phyloP scores from a whole-genome alignment of 2,329 filamentous ascomycete species.

The Alternaria angustiovoidea region DNA sequence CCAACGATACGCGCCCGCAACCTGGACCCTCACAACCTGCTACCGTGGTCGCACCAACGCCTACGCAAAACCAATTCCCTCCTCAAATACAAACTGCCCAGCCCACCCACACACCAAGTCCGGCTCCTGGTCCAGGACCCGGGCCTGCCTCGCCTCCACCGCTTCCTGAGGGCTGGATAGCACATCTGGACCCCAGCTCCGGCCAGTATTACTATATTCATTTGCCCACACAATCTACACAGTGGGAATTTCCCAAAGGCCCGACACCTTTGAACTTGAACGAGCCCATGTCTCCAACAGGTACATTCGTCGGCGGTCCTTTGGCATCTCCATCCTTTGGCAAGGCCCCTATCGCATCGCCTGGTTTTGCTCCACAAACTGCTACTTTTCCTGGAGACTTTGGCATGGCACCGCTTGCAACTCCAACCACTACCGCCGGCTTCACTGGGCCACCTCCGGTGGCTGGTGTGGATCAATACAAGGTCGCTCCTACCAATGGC shows the following conservation, averaged over 20 bases:
- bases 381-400: conserved; percentile 87
- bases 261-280: conserved; percentile 89
- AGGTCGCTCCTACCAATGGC: conserved; percentile 89
- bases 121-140: conserved; percentile 65
- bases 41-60: conserved; percentile 41
- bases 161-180: conserved; percentile 97
- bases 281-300: conserved; percentile 82
- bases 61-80: conserved; percentile 37
- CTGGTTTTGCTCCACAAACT: conserved; percentile 81
- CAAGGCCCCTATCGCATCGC: conserved; percentile 74
- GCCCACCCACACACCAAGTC: conserved; percentile 50
- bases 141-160: conserved; percentile 87
- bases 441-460: conserved; percentile 89
- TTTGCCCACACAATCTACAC: conserved; percentile 90
- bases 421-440: conserved; percentile 80
- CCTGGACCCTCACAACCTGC: conserved; percentile 52
- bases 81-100: conserved; percentile 34
- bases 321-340: conserved; percentile 60
- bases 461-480: conserved; percentile 92
- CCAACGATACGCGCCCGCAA: conserved; percentile 75
- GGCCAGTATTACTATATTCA: conserved; percentile 99
- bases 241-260: conserved; percentile 98
- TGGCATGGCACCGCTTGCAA: conserved; percentile 76
- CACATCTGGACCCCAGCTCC: conserved; percentile 92
- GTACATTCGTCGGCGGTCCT: conserved; percentile 53